These are phyloP conservation scores for Aspergillus sojae DNA, from an alignment of 2,329 filamentous ascomycete species.

Conservation along the genomic window DNA sequence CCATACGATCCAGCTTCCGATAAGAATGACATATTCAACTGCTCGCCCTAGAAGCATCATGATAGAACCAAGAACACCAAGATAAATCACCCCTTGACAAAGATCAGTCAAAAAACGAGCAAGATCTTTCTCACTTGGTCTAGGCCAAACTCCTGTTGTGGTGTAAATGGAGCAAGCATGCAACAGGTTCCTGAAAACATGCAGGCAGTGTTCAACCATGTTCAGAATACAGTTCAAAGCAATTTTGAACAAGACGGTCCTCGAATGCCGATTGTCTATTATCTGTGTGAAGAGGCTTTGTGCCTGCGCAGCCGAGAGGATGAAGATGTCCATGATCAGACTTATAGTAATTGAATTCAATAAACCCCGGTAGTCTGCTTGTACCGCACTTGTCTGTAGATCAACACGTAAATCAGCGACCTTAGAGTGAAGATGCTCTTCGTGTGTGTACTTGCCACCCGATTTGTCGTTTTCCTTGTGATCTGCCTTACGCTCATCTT, in stretches of 20 bases:
- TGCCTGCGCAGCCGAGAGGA: conserved; percentile 32
- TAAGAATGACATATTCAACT: conserved; percentile 35
- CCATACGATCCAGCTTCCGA: conserved; percentile 42
- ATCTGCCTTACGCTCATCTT: conserved; percentile 8
- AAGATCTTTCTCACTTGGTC: conserved; percentile 31
- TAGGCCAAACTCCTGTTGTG: conserved; percentile 35
- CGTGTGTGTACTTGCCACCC: background rate
- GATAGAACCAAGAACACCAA: conserved; percentile 36
- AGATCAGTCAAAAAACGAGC: conserved; percentile 33
- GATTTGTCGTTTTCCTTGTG: conserved; percentile 1
- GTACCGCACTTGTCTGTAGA: conserved; percentile 10
- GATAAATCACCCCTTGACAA: conserved; percentile 36
- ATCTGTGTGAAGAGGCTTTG: conserved; percentile 25
- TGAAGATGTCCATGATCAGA: conserved; percentile 34
- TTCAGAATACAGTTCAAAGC: conserved; percentile 28
- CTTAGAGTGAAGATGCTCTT: conserved; percentile 18
- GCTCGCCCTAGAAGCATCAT: conserved; percentile 34
- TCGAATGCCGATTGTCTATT: conserved; percentile 28
- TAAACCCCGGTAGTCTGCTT: conserved; percentile 15
- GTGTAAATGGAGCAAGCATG: conserved; percentile 33
- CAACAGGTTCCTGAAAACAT: conserved; percentile 29
- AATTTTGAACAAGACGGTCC: conserved; percentile 20
- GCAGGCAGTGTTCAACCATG: conserved; percentile 36
- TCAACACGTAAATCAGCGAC: conserved; percentile 25
- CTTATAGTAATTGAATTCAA: conserved; percentile 28